phyloP scores from a whole-genome alignment of 2,329 filamentous ascomycete species.

The Monosporascus sp. region DNA sequence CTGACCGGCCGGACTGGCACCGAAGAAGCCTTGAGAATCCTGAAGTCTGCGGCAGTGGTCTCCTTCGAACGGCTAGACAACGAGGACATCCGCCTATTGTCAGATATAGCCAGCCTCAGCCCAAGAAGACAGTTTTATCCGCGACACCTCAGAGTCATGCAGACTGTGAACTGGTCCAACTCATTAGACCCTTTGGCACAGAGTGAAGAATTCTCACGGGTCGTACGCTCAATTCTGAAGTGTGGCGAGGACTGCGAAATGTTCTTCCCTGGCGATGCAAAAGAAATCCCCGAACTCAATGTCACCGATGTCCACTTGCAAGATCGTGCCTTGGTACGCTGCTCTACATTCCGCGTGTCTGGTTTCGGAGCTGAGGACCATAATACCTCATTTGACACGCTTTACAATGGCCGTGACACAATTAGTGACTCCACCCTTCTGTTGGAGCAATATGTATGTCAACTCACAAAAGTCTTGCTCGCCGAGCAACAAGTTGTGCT shows the following conservation, averaged over 20 bases:
- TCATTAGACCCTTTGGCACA: constrained; percentile 38
- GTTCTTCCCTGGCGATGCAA: constrained; percentile 21
- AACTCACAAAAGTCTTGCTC: not conserved
- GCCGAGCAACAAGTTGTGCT: not conserved
- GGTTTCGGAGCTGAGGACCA: constrained; percentile 34
- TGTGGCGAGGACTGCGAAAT: constrained; percentile 24
- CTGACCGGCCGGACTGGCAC: constrained; percentile 47
- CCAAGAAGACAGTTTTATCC: constrained; percentile 43
- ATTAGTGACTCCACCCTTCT: not conserved
- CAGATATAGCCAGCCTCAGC: constrained; percentile 34
- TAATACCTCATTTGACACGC: constrained; percentile 22
- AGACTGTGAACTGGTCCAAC: constrained; percentile 37
- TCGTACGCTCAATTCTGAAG: constrained; percentile 30
- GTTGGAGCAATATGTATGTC: not conserved
- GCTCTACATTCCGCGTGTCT: constrained; percentile 11
- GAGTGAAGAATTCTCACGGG: constrained; percentile 34
- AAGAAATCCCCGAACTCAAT: not conserved
- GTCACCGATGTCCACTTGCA: not conserved
- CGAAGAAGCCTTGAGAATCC: constrained; percentile 45
- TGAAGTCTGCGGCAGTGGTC: constrained; percentile 41
- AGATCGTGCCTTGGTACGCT: constrained; percentile 11
- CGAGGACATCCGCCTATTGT: constrained; percentile 25
- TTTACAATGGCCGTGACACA: constrained; percentile 28
- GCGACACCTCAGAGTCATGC: constrained; percentile 35
- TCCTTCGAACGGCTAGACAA: constrained; percentile 42